phyloP scores from a whole-genome alignment of 768 basidiomycete species.

The Lentinula edodes region DNA sequence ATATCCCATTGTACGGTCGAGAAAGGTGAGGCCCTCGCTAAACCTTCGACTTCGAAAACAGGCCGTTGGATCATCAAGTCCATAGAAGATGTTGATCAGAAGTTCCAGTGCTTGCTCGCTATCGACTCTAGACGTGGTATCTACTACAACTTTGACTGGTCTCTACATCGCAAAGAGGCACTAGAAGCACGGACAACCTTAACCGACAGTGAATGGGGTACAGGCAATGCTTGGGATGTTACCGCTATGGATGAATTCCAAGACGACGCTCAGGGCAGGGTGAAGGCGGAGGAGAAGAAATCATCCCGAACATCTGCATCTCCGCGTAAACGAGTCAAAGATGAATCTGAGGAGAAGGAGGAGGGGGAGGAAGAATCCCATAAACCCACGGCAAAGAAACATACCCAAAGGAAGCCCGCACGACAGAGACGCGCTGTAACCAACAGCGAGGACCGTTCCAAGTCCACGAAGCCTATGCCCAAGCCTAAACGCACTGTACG shows the following conservation, averaged over 20 bases:
- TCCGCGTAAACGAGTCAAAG: neutral
- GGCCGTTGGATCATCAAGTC: neutral
- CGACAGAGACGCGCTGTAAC: neutral
- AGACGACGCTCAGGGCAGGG: neutral
- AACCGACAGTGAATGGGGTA: slow-evolving; percentile 26
- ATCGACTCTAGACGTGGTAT: slow-evolving; percentile 53
- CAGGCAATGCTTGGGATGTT: slow-evolving; percentile 46
- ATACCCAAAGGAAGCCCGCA: neutral
- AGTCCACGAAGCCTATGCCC: neutral
- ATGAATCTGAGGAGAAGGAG: neutral
- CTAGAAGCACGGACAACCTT: slow-evolving; percentile 26
- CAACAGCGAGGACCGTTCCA: neutral
- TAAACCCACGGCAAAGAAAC: neutral
- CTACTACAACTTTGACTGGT: slow-evolving; percentile 62
- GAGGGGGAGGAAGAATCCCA: neutral
- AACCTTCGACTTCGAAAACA: slow-evolving; percentile 8
- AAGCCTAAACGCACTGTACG: neutral
- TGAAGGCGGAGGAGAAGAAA: neutral
- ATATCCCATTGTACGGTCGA: slow-evolving; percentile 45
- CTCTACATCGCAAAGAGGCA: slow-evolving; percentile 35
- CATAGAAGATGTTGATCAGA: slow-evolving; percentile 19
- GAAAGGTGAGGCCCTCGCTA: slow-evolving; percentile 20
- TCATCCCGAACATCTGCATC: neutral
- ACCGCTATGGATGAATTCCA: neutral
- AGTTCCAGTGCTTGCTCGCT: slow-evolving; percentile 55